These are phyloP conservation scores for Tremella yokohamensis DNA, from an alignment of 768 basidiomycete species.

Conservation along the genomic window DNA sequence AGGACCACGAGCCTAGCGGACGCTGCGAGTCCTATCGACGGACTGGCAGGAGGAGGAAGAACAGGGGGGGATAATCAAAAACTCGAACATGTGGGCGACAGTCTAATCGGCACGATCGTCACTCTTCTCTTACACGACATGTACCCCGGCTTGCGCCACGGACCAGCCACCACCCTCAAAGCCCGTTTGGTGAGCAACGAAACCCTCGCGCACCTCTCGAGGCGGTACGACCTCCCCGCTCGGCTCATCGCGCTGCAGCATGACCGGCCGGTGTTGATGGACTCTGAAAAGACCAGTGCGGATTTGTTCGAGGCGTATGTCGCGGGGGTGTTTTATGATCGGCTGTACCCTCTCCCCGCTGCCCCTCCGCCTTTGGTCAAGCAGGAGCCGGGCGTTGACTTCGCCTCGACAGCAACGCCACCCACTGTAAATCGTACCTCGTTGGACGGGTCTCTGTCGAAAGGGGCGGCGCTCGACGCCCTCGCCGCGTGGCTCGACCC, in stretches of 20 bases:
- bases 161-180: constrained; percentile 35
- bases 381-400: neutral
- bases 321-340: constrained; percentile 36
- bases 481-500: constrained; percentile 34
- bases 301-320: constrained; percentile 43
- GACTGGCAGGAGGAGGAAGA: too few species aligned
- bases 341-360: constrained; percentile 10
- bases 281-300: constrained; percentile 25
- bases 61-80: constrained; percentile 38
- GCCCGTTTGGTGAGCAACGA: constrained; percentile 32
- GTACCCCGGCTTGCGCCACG: constrained; percentile 29
- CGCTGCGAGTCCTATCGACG: too few species aligned
- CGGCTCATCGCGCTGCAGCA: constrained; percentile 19
- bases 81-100: constrained; percentile 27
- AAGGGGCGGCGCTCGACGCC: constrained; percentile 26
- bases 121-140: constrained; percentile 35
- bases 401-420: too few species aligned
- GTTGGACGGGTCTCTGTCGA: too few species aligned
- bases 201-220: constrained; percentile 30
- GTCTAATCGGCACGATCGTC: constrained; percentile 16
- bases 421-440: too few species aligned
- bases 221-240: constrained; percentile 24
- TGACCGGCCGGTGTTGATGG: constrained; percentile 7
- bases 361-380: neutral
- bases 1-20: constrained; percentile 16